Evolutionary conservation across 2,329 filamentous ascomycete genomes (phyloP).

Genomic region (Neonectria faginata): DNA sequence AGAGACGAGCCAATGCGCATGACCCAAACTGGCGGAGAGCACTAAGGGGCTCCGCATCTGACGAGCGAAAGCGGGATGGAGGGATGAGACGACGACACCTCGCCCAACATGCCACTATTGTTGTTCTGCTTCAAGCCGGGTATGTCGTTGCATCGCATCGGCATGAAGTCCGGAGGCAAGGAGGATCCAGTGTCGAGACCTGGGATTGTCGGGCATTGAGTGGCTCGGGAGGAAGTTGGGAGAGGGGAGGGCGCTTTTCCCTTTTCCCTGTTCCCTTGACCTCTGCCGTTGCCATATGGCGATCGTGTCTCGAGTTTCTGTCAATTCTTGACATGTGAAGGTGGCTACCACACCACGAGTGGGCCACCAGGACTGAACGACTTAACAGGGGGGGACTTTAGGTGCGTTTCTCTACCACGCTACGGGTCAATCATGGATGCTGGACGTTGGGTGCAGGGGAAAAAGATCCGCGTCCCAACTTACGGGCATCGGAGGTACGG

Average conservation of each 20-base stretch:
- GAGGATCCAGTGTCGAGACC: conserved; percentile 16
- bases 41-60: conserved; percentile 5
- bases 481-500: conserved; percentile 11
- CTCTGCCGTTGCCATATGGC: conserved; percentile 25
- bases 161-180: conserved; percentile 3
- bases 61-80: conserved; percentile 11
- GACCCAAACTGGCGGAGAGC: conserved; percentile 5
- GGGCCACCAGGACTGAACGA: conserved; percentile 23
- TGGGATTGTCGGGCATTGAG: conserved; percentile 13
- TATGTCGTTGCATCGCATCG: conserved; percentile 30
- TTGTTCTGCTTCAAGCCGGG: conserved; percentile 12
- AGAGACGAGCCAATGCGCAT: conserved; percentile 20
- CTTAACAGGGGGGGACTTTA: conserved; percentile 31
- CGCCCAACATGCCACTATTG: conserved; percentile 34
- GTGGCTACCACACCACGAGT: conserved; percentile 43
- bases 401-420: conserved; percentile 17
- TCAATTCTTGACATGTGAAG: conserved; percentile 48
- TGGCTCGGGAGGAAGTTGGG: conserved; percentile 18
- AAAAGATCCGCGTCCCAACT: conserved; percentile 18
- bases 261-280: conserved; percentile 13
- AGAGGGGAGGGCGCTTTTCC: conserved; percentile 2
- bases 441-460: conserved; percentile 1
- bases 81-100: conserved; percentile 35
- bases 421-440: conserved; percentile 1
- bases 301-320: conserved; percentile 17